Conservation (phyloP, 805 yeast genomes). For the Starmerella apis region DNA sequence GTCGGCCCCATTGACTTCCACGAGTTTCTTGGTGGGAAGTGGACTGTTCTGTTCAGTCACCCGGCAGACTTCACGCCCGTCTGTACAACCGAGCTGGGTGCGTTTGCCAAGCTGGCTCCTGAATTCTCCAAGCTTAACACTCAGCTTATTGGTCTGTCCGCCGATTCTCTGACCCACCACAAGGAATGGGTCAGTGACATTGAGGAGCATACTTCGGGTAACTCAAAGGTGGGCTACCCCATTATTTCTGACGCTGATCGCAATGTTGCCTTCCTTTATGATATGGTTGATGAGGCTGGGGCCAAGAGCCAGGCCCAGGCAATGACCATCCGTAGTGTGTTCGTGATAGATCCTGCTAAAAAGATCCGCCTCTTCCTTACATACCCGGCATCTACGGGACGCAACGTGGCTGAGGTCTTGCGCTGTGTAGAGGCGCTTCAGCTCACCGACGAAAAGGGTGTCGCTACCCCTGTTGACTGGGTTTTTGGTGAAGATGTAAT, state of each 20-base stretch:
- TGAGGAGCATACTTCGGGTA: conserved; percentile 62
- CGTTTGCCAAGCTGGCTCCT: conserved; percentile 78
- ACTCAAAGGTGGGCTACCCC: conserved; percentile 72
- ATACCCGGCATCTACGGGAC: conserved; percentile 89
- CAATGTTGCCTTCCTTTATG: conserved; percentile 73
- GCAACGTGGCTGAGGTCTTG: conserved; percentile 86
- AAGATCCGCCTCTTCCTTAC: conserved; percentile 76
- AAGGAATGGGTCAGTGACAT: conserved; percentile 83
- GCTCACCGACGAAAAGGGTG: conserved; percentile 59
- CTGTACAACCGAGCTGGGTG: conserved; percentile 93
- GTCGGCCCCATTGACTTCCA: conserved; percentile 78
- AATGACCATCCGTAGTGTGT: conserved; percentile 85
- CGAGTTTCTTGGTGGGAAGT: conserved; percentile 70
- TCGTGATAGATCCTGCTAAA: conserved; percentile 81
- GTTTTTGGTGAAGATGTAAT: conserved; percentile 80
- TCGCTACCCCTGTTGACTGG: conserved; percentile 92
- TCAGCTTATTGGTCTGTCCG: conserved; percentile 82
- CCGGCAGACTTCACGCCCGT: conserved; percentile 97
- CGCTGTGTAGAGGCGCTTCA: conserved; percentile 85
- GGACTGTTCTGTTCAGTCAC: conserved; percentile 86
- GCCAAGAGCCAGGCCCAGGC: conserved; percentile 60
- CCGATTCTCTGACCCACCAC: conserved; percentile 72
- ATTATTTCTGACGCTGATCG: conserved; percentile 80
- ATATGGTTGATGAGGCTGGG: conserved; percentile 81
- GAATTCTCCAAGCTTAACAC: conserved; percentile 78